phyloP scores from a whole-genome alignment of 306 rosid species.

The Styphnolobium japonicum region DNA sequence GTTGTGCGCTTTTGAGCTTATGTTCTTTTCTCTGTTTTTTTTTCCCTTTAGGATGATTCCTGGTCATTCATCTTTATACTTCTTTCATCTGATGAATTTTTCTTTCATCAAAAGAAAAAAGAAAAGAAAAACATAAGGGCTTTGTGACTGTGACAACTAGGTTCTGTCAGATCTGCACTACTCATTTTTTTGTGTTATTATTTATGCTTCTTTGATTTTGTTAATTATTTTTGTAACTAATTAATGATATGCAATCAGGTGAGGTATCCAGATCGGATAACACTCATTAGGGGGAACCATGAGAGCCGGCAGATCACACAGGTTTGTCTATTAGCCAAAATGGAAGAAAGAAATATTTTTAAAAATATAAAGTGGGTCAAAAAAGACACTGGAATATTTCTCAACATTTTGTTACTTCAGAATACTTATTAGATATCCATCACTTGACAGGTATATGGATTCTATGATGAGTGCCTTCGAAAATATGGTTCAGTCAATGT shows the following conservation, averaged over 20 bases:
- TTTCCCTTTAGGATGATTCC: not conserved
- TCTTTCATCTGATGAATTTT: not conserved
- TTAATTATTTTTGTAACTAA: slow-evolving; percentile 19
- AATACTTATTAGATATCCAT: slow-evolving; percentile 38
- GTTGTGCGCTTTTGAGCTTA: not conserved
- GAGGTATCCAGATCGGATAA: slow-evolving; percentile 98
- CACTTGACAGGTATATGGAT: slow-evolving; percentile 91
- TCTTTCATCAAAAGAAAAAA: not conserved
- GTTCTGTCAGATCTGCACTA: not conserved
- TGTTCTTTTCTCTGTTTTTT: not conserved
- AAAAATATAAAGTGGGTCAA: not conserved
- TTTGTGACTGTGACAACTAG: not conserved
- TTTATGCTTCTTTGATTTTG: not conserved
- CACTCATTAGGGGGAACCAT: slow-evolving; percentile 97
- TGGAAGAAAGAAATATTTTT: not conserved
- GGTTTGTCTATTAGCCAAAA: slow-evolving; percentile 48
- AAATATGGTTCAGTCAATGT: slow-evolving; percentile 98
- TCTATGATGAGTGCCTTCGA: slow-evolving; percentile 98
- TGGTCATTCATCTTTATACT: not conserved
- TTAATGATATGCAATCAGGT: slow-evolving; percentile 57
- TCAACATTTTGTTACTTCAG: slow-evolving; percentile 13
- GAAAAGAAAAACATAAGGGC: not conserved
- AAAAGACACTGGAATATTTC: not conserved
- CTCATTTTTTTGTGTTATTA: not conserved
- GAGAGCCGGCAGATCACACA: slow-evolving; percentile 99